Conservation (phyloP, 768 basidiomycete species). For the Rhodotorula paludigena region DNA sequence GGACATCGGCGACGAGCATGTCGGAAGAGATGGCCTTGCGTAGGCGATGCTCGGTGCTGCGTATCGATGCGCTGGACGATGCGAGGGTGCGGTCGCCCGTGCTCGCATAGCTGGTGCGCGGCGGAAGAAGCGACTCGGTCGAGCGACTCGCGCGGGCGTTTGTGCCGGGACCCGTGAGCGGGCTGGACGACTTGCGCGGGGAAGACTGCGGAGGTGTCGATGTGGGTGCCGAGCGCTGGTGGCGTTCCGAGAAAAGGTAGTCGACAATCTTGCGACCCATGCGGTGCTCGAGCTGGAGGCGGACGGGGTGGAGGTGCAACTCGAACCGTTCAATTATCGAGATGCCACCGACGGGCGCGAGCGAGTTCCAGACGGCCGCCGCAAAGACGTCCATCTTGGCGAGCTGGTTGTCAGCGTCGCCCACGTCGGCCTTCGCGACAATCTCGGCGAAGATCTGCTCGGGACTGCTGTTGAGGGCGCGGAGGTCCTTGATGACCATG, state of each 20-base stretch:
- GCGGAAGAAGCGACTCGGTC: slow-evolving; percentile 28
- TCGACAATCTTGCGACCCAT: slow-evolving; percentile 77
- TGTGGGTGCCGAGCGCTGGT: not conserved
- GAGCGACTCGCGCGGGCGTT: slow-evolving; percentile 40
- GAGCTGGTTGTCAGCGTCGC: slow-evolving; percentile 53
- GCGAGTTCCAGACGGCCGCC: slow-evolving; percentile 69
- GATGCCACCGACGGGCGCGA: slow-evolving; percentile 91
- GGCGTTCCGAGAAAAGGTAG: slow-evolving; percentile 61
- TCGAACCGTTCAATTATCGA: slow-evolving; percentile 78
- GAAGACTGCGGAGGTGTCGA: not conserved
- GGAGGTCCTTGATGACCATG: slow-evolving; percentile 67
- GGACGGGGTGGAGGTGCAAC: slow-evolving; percentile 75
- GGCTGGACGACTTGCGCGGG: not conserved
- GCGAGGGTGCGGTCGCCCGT: not conserved
- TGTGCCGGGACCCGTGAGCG: not conserved
- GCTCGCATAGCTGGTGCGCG: not conserved
- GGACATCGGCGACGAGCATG: slow-evolving; percentile 3
- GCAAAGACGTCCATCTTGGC: slow-evolving; percentile 70
- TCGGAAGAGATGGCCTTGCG: slow-evolving; percentile 26
- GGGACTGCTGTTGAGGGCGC: slow-evolving; percentile 78
- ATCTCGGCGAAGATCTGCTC: slow-evolving; percentile 84
- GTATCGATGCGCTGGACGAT: slow-evolving; percentile 21
- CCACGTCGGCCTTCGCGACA: slow-evolving; percentile 58
- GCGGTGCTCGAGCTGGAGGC: slow-evolving; percentile 76
- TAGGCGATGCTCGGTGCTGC: slow-evolving; percentile 19